A percentile compares a stretch with the other conserved stretches of the same genome.
These are phyloP conservation scores for Pythium brassicae DNA, from an alignment of 352 stramenopile genomes.

Conservation along the genomic window DNA sequence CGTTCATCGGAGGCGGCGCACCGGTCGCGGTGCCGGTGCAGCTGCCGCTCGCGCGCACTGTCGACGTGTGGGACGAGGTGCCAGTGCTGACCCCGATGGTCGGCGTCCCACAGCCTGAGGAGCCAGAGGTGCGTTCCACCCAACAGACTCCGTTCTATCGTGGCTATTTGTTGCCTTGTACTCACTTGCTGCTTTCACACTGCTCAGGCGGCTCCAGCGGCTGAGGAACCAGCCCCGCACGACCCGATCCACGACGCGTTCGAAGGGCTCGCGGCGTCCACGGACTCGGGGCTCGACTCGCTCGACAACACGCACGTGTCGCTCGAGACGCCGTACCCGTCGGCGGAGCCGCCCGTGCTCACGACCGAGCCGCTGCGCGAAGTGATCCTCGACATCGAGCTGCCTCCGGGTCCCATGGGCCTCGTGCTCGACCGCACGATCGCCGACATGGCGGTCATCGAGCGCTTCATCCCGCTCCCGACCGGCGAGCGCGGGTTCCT, in stretches of 20 bases:
- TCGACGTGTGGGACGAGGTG: conserved; percentile 58
- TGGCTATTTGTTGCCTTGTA: not conserved
- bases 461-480: conserved; percentile 68
- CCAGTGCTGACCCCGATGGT: conserved; percentile 34
- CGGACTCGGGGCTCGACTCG: conserved; percentile 32
- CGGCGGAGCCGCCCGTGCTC: conserved; percentile 19
- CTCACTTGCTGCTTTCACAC: not conserved
- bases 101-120: conserved; percentile 1
- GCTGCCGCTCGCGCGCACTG: conserved; percentile 17
- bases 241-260: conserved; percentile 84
- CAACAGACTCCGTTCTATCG: too few relatives aligned
- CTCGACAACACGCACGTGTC: conserved; percentile 25
- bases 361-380: conserved; percentile 57
- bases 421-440: conserved; percentile 80
- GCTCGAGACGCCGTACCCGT: conserved; percentile 24
- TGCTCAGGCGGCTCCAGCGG: not conserved
- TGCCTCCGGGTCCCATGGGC: conserved; percentile 76
- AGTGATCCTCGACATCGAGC: conserved; percentile 78
- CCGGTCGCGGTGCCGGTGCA: not conserved
- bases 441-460: conserved; percentile 71
- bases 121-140: conserved; percentile 1
- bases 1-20: conserved; percentile 30
- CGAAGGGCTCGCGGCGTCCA: conserved; percentile 50
- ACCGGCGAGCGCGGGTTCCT: conserved; percentile 67
- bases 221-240: not conserved